phyloP scores from a whole-genome alignment of 2,329 filamentous ascomycete species.

The Aspergillus phoenicis region DNA sequence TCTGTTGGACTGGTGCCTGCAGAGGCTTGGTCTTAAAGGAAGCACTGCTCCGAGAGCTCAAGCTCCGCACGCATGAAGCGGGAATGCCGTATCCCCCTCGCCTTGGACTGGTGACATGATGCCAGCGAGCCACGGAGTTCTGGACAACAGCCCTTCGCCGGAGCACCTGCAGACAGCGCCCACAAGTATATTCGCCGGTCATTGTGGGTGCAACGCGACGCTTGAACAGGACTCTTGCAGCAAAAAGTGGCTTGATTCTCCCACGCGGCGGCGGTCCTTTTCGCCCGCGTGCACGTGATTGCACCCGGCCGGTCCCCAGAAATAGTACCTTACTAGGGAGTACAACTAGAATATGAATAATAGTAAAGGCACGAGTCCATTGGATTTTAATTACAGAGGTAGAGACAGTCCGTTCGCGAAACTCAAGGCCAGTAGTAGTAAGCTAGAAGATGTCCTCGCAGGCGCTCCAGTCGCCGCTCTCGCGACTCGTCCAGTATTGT shows the following conservation, averaged over 20 bases:
- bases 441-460: slow-evolving; percentile 72
- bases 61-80: slow-evolving; percentile 30
- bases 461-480: slow-evolving; percentile 64
- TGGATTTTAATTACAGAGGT: too few relatives aligned
- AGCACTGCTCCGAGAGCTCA: slow-evolving; percentile 31
- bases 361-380: too few relatives aligned
- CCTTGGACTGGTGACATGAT: slow-evolving; percentile 26
- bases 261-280: neutral
- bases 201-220: slow-evolving; percentile 29
- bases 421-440: neutral
- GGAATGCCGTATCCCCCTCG: slow-evolving; percentile 29
- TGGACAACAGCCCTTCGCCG: slow-evolving; percentile 31
- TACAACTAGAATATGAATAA: too few relatives aligned
- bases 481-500: slow-evolving; percentile 79
- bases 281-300: slow-evolving; percentile 6
- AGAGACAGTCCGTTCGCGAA: neutral
- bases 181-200: slow-evolving; percentile 45
- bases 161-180: slow-evolving; percentile 42
- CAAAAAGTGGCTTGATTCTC: neutral
- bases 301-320: neutral
- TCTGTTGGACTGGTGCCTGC: slow-evolving; percentile 23
- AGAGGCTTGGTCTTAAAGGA: slow-evolving; percentile 22
- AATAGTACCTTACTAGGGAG: neutral
- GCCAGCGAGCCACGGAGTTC: slow-evolving; percentile 25
- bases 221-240: neutral